These are phyloP conservation scores for Amphibolis antarctica DNA, from an alignment of 106 monocot species.

Conservation along the genomic window DNA sequence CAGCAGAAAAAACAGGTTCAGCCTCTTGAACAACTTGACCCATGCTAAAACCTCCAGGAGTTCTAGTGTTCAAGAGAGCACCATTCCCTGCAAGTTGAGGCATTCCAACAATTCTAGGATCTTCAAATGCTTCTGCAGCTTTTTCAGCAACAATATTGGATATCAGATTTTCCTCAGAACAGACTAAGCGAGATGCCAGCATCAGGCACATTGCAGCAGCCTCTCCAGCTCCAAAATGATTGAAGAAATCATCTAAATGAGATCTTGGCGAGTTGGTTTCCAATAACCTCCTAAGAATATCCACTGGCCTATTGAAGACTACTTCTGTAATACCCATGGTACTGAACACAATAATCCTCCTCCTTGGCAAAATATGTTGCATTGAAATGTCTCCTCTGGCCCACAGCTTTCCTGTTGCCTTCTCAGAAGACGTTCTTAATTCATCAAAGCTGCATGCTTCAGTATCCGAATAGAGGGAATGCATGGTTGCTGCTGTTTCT, in stretches of 20 bases:
- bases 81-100: slow-evolving; percentile 54
- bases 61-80: slow-evolving; percentile 41
- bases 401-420: slow-evolving; percentile 61
- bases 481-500: slow-evolving; percentile 46
- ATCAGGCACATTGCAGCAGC: slow-evolving; percentile 95
- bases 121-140: slow-evolving; percentile 94
- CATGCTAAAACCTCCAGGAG: slow-evolving; percentile 89
- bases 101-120: slow-evolving; percentile 82
- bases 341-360: slow-evolving; percentile 73
- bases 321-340: slow-evolving; percentile 90
- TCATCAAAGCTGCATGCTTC: slow-evolving; percentile 28
- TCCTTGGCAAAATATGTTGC: slow-evolving; percentile 90
- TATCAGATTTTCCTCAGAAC: slow-evolving; percentile 51
- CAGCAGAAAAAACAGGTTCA: slow-evolving; percentile 87
- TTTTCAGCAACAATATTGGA: slow-evolving; percentile 62
- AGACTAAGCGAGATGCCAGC: slow-evolving; percentile 60
- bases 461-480: slow-evolving; percentile 66
- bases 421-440: slow-evolving; percentile 36
- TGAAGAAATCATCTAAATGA: slow-evolving; percentile 84
- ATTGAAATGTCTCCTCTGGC: slow-evolving; percentile 76
- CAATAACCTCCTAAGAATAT: slow-evolving; percentile 73
- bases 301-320: slow-evolving; percentile 82
- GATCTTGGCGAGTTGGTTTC: slow-evolving; percentile 53
- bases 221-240: slow-evolving; percentile 78
- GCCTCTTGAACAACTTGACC: slow-evolving; percentile 97